Base-by-base conservation (phyloP, 768 basidiomycete species). In the Amanita thiersii region DNA sequence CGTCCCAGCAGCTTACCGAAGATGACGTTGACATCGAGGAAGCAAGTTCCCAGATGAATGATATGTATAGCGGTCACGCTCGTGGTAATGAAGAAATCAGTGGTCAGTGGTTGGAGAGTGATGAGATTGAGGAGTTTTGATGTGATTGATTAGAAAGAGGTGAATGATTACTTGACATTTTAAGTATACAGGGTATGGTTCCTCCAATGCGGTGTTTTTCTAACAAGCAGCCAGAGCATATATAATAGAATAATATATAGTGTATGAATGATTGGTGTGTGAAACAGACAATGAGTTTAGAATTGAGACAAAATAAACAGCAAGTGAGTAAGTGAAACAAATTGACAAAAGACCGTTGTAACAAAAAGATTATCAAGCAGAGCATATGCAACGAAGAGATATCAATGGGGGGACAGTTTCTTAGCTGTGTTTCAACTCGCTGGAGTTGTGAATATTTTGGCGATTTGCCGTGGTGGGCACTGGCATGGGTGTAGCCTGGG, bases 81-180 rank as follows among this genome's bases (percentile, higher is more conserved):
- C 57, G 54, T 14, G 64, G 60, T 46, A 60, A 61, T 11, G 62
- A 57, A n/a, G 58, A 55, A 3, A 59, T 52, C 9, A 55, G 52
- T 12, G 63, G 64, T 11, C 71, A 73, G 14, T 79, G 77, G 75
- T 50, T 77, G 50, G 76, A 77, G 31, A 63, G 58, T 15, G 77
- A 80, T 50, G 77, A 79, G 50, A 80, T 80, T 39, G 74, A 77
- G 48, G 70, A 76, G 18, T 72, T 64, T 53, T 65, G 42, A 43
- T 2, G 2, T 17, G 11, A 28, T 4, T 18, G 36, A 4, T 25
- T 23, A 23, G 9, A 25, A 11, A 12, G 18, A 5, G 14, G 30
- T n/a, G n/a, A n/a, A n/a, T n/a, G n/a, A n/a, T n/a, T n/a, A n/a
- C n/a, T n/a, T n/a, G n/a, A n/a, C n/a, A n/a, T n/a, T n/a, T n/a